phyloP scores from a whole-genome alignment of 2,329 filamentous ascomycete species.

The Ophiobolus disseminans region DNA sequence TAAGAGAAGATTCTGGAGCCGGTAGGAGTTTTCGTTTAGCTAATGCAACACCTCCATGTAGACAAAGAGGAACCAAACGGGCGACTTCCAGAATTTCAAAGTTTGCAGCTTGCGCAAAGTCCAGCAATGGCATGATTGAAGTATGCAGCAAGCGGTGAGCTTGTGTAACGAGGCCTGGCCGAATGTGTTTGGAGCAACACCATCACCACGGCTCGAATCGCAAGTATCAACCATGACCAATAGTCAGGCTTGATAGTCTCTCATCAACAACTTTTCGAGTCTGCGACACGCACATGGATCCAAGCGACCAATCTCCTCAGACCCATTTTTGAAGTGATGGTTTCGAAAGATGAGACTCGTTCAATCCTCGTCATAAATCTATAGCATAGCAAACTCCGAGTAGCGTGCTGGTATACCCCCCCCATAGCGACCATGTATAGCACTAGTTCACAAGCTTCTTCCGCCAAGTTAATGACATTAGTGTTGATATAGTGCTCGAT shows the following conservation, averaged over 20 bases:
- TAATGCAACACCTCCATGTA: too few species aligned
- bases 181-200: background rate
- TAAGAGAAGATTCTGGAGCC: too few species aligned
- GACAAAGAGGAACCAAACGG: constrained; percentile 30
- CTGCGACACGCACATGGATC: constrained; percentile 50
- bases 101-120: constrained; percentile 26
- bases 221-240: constrained; percentile 33
- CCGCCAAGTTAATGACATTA: constrained; percentile 47
- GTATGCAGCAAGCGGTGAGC: constrained; percentile 34
- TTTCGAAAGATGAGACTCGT: too few species aligned
- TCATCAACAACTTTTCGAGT: constrained; percentile 33
- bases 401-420: too few species aligned
- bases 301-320: constrained; percentile 49
- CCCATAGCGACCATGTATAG: too few species aligned
- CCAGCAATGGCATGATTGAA: constrained; percentile 15
- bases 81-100: constrained; percentile 20
- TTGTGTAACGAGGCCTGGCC: constrained; percentile 20
- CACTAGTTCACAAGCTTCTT: too few species aligned
- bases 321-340: constrained; percentile 51
- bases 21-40: too few species aligned
- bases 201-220: constrained; percentile 25
- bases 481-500: constrained; percentile 49
- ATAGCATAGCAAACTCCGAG: too few species aligned
- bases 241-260: constrained; percentile 13
- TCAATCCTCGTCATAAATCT: too few species aligned